Percentiles rank a stretch among this genome's conserved stretches.
Evolutionary conservation across 2,329 filamentous ascomycete species (phyloP).

Genomic region (Cytospora piceae): DNA sequence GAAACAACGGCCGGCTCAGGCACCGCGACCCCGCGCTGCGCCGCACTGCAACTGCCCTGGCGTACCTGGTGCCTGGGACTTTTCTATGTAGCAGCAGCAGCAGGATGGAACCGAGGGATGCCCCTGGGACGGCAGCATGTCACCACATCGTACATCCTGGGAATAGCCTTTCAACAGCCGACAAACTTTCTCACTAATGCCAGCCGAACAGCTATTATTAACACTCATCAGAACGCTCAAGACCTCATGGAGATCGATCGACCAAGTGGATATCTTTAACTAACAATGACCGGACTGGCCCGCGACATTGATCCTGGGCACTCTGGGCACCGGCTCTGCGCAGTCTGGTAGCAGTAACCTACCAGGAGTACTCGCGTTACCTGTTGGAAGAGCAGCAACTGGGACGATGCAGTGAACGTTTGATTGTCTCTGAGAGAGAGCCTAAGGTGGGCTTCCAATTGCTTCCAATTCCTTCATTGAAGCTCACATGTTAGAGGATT

Average conservation of each 20-base stretch:
- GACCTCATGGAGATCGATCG: neutral
- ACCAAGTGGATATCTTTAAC: constrained; percentile 5
- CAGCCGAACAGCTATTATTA: neutral
- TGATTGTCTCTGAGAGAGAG: too few relatives aligned
- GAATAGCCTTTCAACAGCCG: neutral
- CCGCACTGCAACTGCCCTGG: neutral
- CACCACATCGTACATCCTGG: neutral
- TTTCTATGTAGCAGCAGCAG: too few relatives aligned
- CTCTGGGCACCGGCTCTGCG: neutral
- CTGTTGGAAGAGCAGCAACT: neutral
- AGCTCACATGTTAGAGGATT: neutral
- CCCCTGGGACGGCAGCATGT: constrained; percentile 7
- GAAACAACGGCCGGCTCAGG: constrained; percentile 34
- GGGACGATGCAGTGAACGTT: neutral
- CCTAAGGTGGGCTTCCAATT: neutral
- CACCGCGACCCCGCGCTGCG: constrained; percentile 8
- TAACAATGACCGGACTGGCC: constrained; percentile 22
- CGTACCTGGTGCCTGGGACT: neutral
- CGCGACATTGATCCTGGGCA: constrained; percentile 23
- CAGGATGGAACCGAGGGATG: neutral
- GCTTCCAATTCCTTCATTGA: neutral
- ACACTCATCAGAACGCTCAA: neutral
- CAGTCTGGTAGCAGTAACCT: neutral
- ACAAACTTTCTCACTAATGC: neutral
- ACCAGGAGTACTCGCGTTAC: neutral